These are phyloP conservation scores for Fomes fomentarius DNA, from an alignment of 1,284 basidiomycete species.

Conservation along the genomic window DNA sequence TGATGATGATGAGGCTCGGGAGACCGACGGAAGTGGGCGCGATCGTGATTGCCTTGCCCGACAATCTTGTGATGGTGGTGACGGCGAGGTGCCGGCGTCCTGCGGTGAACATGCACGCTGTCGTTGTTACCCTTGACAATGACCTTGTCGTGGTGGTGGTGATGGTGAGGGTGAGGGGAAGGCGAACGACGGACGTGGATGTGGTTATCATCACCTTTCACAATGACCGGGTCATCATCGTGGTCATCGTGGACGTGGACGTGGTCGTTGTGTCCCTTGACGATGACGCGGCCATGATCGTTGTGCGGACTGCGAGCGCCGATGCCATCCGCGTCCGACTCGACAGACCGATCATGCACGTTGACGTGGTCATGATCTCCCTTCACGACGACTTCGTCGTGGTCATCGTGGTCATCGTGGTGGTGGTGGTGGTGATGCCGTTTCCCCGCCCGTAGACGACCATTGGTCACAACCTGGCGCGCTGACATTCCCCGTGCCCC, in stretches of 20 bases:
- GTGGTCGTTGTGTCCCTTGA: constrained; percentile 3
- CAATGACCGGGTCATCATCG: constrained; percentile 1
- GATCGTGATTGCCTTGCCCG: constrained; percentile 2
- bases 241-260: constrained; percentile 23
- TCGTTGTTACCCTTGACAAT: constrained; percentile 15
- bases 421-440: constrained; percentile 27
- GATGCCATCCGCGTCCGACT: background rate
- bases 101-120: constrained; percentile 8
- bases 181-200: constrained; percentile 10
- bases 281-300: constrained; percentile 1
- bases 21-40: constrained; percentile 22
- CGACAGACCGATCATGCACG: constrained; percentile 11
- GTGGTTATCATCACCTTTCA: constrained; percentile 13
- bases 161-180: constrained; percentile 15
- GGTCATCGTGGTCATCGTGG: constrained; percentile 19
- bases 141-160: constrained; percentile 11
- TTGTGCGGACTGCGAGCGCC: constrained; percentile 12
- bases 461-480: background rate
- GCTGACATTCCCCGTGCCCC: constrained; percentile 11
- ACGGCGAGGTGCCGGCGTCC: background rate
- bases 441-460: constrained; percentile 3
- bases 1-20: constrained; percentile 1
- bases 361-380: constrained; percentile 30
- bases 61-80: background rate
- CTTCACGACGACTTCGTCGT: constrained; percentile 21